A percentile compares a stretch with the other conserved stretches of the same genome.
phyloP scores from a whole-genome alignment of 495 filamentous ascomycete species.

The Lophium mytilinum region DNA sequence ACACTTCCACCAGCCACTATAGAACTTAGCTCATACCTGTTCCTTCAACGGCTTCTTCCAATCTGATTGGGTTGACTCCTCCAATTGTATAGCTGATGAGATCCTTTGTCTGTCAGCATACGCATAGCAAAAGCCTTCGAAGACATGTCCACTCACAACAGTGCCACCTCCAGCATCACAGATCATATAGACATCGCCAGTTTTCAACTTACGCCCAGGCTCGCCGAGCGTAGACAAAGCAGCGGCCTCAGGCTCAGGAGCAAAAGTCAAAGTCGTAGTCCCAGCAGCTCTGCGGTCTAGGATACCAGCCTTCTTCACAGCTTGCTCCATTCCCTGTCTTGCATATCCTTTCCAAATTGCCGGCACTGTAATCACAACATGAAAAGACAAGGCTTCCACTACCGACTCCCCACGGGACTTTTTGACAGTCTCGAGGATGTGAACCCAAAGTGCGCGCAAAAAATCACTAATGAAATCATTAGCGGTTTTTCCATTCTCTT shows the following conservation, averaged over 20 bases:
- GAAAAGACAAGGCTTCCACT: slow-evolving; percentile 4
- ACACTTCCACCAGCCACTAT: background rate
- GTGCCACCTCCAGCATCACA: slow-evolving; percentile 23
- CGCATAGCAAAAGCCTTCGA: background rate
- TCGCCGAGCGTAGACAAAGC: slow-evolving; percentile 11
- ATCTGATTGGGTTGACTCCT: slow-evolving; percentile 1
- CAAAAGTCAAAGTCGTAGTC: slow-evolving; percentile 7
- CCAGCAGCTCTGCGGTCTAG: slow-evolving; percentile 2
- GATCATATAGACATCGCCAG: slow-evolving; percentile 6
- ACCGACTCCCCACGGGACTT: background rate
- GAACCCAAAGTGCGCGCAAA: slow-evolving; percentile 11
- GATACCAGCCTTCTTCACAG: slow-evolving; percentile 14
- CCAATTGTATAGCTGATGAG: slow-evolving; percentile 15
- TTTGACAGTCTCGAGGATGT: slow-evolving; percentile 3
- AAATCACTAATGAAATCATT: slow-evolving; percentile 14
- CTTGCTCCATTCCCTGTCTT: slow-evolving; percentile 4
- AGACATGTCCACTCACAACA: slow-evolving; percentile 4
- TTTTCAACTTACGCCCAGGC: background rate
- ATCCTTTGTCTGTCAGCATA: background rate
- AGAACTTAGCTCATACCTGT: background rate
- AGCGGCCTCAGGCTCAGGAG: slow-evolving; percentile 18
- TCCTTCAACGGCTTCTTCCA: slow-evolving; percentile 11
- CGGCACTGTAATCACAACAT: slow-evolving; percentile 15
- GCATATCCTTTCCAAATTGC: slow-evolving; percentile 17
- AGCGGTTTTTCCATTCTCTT: background rate